Percentiles rank a stretch among this genome's conserved stretches.
phyloP scores from a whole-genome alignment of 2,329 filamentous ascomycete genomes.

The Kalmusia sp. region DNA sequence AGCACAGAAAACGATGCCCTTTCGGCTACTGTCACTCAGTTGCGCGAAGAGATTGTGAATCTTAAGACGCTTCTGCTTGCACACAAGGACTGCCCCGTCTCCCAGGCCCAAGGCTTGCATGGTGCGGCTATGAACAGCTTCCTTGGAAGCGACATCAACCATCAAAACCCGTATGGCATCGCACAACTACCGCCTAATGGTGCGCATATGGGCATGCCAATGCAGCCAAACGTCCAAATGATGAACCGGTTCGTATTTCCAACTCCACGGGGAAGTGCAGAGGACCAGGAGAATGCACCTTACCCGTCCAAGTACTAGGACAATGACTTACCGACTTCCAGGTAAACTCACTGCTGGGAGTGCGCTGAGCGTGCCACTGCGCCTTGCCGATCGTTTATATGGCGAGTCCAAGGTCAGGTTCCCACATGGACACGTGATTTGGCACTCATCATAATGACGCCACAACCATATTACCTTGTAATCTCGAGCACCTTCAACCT shows the following conservation, averaged over 20 bases:
- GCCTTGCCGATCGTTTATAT: conserved; percentile 7
- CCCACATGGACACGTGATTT: conserved; percentile 14
- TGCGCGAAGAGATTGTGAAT: conserved; percentile 92
- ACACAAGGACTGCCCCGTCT: conserved; percentile 95
- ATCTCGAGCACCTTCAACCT: conserved; percentile 32
- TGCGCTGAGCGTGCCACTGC: conserved; percentile 21
- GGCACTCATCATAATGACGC: conserved; percentile 13
- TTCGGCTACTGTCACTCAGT: conserved; percentile 79
- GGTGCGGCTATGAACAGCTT: conserved; percentile 59
- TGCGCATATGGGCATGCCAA: conserved; percentile 49
- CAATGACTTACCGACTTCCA: conserved; percentile 37
- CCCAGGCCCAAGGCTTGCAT: conserved; percentile 79
- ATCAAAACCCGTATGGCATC: conserved; percentile 58
- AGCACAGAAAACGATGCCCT: conserved; percentile 90
- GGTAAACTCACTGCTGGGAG: conserved; percentile 32
- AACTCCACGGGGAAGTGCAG: conserved; percentile 28
- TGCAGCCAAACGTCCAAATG: conserved; percentile 45
- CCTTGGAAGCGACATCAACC: conserved; percentile 53
- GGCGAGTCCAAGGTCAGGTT: conserved; percentile 13
- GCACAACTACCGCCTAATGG: conserved; percentile 51
- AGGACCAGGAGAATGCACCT: conserved; percentile 35
- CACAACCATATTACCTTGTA: conserved; percentile 34
- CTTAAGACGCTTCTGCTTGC: conserved; percentile 91
- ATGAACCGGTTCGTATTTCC: conserved; percentile 48
- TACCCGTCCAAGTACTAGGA: conserved; percentile 32